Percentiles rank a stretch among this genome's conserved stretches.
phyloP scores from a whole-genome alignment of 345 rosid species.

The Clarkia xantiana region DNA sequence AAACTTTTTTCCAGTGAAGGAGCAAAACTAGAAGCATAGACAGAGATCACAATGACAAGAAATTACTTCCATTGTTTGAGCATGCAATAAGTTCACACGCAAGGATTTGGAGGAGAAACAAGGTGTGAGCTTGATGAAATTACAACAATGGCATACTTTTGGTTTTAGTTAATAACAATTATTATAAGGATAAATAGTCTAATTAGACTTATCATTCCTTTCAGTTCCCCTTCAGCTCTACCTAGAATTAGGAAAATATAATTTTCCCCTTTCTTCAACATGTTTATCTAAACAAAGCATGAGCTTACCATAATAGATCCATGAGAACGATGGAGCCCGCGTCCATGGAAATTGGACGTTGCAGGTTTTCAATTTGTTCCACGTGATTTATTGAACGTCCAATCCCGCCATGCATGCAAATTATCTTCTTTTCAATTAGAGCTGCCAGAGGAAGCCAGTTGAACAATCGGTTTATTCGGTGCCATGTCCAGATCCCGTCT shows the following conservation, averaged over 20 bases:
- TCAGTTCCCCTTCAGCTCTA: no score
- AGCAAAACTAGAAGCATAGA: no score
- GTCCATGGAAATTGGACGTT: slow-evolving; percentile 96
- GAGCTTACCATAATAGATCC: slow-evolving; percentile 85
- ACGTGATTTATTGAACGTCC: slow-evolving; percentile 95
- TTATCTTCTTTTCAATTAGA: slow-evolving; percentile 83
- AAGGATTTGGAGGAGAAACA: no score
- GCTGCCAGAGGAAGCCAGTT: slow-evolving; percentile 98
- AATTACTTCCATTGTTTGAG: no score
- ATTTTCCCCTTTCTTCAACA: not conserved
- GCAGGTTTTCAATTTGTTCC: slow-evolving; percentile 88
- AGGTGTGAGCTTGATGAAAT: no score
- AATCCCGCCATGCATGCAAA: slow-evolving; percentile 99
- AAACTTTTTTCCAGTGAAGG: not conserved
- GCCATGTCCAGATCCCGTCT: slow-evolving; percentile 99
- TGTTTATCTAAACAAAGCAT: not conserved
- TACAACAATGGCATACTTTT: no score
- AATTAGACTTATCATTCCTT: no score
- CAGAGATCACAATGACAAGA: no score
- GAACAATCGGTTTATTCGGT: slow-evolving; percentile 83
- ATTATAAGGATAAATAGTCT: no score
- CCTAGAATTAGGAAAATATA: no score
- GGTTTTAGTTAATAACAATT: no score
- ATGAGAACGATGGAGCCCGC: slow-evolving; percentile 91
- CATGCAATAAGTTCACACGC: no score